A percentile compares a stretch with the other conserved stretches of the same genome.
Conservation (phyloP, 2,329 filamentous ascomycete species). For the Lomentospora prolificans region DNA sequence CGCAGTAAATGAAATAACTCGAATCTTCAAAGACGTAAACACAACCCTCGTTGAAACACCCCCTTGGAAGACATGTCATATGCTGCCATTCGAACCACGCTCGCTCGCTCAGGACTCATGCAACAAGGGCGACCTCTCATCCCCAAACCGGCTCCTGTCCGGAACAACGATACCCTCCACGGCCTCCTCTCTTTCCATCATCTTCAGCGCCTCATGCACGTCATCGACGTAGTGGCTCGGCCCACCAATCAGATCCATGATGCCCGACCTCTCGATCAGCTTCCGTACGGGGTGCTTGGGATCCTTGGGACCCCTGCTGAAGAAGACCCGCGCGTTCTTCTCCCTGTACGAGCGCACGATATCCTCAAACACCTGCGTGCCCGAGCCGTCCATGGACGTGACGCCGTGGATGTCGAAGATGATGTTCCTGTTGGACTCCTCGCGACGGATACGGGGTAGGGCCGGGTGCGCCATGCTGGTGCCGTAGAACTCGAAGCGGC, state of each 20-base stretch:
- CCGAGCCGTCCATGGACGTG: constrained; percentile 85
- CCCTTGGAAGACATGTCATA: too few relatives aligned
- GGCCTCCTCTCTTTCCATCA: constrained; percentile 64
- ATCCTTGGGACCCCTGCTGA: constrained; percentile 45
- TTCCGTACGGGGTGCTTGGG: constrained; percentile 51
- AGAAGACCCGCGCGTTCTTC: constrained; percentile 67
- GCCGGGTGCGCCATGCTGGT: constrained; percentile 77
- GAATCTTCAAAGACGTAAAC: too few relatives aligned
- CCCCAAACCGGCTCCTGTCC: not conserved
- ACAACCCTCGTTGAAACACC: too few relatives aligned
- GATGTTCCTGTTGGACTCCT: constrained; percentile 81
- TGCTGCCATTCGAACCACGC: not conserved
- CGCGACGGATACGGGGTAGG: constrained; percentile 64
- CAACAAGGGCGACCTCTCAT: not conserved
- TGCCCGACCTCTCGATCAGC: constrained; percentile 69
- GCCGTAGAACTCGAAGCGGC: constrained; percentile 83
- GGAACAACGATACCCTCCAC: constrained; percentile 13
- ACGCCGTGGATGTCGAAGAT: constrained; percentile 99
- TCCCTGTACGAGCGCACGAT: constrained; percentile 77
- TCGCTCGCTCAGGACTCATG: not conserved
- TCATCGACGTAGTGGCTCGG: constrained; percentile 67
- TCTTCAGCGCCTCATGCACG: constrained; percentile 72
- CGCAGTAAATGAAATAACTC: not conserved
- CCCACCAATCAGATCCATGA: constrained; percentile 75
- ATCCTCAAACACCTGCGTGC: constrained; percentile 81